Conservation (phyloP, 2,329 filamentous ascomycete species). For the Fusarium oligoseptatum region DNA sequence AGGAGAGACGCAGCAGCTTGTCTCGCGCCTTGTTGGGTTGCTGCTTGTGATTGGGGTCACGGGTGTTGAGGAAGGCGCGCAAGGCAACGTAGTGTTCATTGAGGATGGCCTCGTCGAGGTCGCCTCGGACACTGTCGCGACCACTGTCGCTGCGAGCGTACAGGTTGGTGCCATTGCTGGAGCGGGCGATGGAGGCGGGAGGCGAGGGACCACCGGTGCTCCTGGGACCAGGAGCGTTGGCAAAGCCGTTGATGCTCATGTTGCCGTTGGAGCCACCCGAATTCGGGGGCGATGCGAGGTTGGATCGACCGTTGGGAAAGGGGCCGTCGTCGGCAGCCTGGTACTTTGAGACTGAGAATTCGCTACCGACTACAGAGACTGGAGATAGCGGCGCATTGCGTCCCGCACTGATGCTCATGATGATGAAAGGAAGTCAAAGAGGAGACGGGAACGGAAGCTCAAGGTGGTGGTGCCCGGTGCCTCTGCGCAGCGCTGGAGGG, state of each 20-base stretch:
- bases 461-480: conserved; percentile 20
- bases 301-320: conserved; percentile 67
- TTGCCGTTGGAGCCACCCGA: conserved; percentile 71
- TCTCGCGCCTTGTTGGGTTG: conserved; percentile 92
- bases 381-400: conserved; percentile 84
- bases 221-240: conserved; percentile 62
- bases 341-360: conserved; percentile 83
- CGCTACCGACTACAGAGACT: conserved; percentile 85
- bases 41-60: conserved; percentile 80
- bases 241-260: conserved; percentile 73
- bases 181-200: conserved; percentile 87
- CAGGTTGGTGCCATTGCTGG: conserved; percentile 81
- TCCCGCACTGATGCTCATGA: conserved; percentile 71
- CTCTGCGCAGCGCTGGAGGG: conserved; percentile 34
- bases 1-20: conserved; percentile 89
- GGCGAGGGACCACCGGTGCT: conserved; percentile 79
- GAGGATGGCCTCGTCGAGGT: conserved; percentile 74
- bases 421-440: conserved; percentile 48
- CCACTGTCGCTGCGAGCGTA: conserved; percentile 76
- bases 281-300: conserved; percentile 77
- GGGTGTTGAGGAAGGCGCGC: conserved; percentile 80
- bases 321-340: conserved; percentile 67
- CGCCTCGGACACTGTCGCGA: conserved; percentile 67
- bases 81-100: conserved; percentile 86
- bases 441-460: conserved; percentile 34